Evolutionary conservation across 768 basidiomycete genomes (phyloP).

Genomic region (Tylopilus sp.): DNA sequence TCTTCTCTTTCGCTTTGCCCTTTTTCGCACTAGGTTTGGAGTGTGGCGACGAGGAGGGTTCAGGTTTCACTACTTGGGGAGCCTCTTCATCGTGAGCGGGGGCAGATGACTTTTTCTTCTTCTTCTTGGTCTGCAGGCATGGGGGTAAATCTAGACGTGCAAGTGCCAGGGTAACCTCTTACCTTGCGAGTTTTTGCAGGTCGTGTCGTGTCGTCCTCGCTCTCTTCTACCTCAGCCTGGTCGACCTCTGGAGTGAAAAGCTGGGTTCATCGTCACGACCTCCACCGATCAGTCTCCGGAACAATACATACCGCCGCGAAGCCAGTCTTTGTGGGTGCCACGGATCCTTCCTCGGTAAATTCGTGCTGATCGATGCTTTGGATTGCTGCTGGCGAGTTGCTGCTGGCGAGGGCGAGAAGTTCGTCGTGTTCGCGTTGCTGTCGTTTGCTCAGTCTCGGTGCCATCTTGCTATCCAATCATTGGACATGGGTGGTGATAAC

Average conservation of each 20-base stretch:
- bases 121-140: conserved; percentile 35
- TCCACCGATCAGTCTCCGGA: conserved; percentile 2
- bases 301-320: conserved; percentile 45
- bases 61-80: too few relatives aligned
- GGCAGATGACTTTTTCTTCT: conserved; percentile 35
- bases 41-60: conserved; percentile 11
- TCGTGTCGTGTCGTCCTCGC: conserved; percentile 18
- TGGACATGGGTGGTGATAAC: too few relatives aligned
- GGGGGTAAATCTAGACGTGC: background rate
- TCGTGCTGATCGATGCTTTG: conserved; percentile 16
- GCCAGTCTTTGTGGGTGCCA: conserved; percentile 23
- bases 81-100: too few relatives aligned
- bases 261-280: conserved; percentile 32
- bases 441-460: too few relatives aligned
- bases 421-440: too few relatives aligned
- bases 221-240: conserved; percentile 14
- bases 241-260: conserved; percentile 38
- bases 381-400: too few relatives aligned
- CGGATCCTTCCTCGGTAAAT: too few relatives aligned
- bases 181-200: conserved; percentile 24
- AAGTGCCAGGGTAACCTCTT: background rate
- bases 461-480: too few relatives aligned
- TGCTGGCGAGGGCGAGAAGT: too few relatives aligned
- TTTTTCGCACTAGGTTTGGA: too few relatives aligned
- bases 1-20: conserved; percentile 64